Percentiles rank a stretch among this genome's conserved stretches.
Evolutionary conservation across 106 monocot genomes (phyloP).

Genomic region (Allium cepa): DNA sequence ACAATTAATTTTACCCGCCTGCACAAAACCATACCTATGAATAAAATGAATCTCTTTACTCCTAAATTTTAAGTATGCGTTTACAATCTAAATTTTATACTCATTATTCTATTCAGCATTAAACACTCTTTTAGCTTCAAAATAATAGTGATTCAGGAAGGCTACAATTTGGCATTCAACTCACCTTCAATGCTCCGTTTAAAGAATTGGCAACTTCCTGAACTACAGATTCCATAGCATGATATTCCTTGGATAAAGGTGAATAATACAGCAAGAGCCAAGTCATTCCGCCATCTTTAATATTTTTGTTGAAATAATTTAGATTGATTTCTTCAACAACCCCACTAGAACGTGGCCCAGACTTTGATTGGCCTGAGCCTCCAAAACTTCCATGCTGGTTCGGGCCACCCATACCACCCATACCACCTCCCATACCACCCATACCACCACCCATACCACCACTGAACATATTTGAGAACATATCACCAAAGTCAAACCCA

Average conservation of each 20-base stretch:
- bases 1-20: constrained; percentile 86
- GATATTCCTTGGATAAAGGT: constrained; percentile 37
- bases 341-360: constrained; percentile 14
- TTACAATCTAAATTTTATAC: no score
- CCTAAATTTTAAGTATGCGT: no score
- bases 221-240: constrained; percentile 48
- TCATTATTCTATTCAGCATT: no score
- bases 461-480: constrained; percentile 76
- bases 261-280: constrained; percentile 77
- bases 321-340: constrained; percentile 34
- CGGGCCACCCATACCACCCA: constrained; percentile 24
- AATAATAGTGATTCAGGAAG: no score
- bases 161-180: background rate
- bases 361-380: constrained; percentile 14
- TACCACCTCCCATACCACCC: constrained; percentile 29
- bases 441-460: constrained; percentile 34
- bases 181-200: constrained; percentile 70
- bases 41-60: no score
- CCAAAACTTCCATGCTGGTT: constrained; percentile 8
- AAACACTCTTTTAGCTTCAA: no score
- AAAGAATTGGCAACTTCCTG: constrained; percentile 56
- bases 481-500: constrained; percentile 63
- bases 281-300: constrained; percentile 69
- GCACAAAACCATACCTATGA: background rate
- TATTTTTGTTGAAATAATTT: constrained; percentile 49